A percentile compares a stretch with the other conserved stretches of the same genome.
Conservation (phyloP, 192 early-diverging fungal genomes). For the Coemansia asiatica region DNA sequence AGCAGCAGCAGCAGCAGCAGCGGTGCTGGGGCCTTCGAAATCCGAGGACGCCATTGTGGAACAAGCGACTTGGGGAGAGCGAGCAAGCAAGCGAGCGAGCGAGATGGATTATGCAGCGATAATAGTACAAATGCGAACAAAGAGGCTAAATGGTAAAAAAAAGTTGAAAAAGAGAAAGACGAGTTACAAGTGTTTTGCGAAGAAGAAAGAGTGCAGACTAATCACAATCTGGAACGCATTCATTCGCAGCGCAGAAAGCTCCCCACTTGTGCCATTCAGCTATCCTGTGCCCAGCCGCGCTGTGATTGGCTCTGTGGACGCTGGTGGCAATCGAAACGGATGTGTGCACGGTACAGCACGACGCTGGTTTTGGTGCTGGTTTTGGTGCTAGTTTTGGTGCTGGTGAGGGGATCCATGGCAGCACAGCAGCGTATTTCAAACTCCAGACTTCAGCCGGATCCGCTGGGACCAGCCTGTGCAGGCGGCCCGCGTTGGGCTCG, state of each 20-base stretch:
- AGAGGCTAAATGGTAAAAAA: neutral
- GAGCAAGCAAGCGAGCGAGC: too few species aligned
- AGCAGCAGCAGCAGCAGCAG: neutral
- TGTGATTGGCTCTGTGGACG: neutral
- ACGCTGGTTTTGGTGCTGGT: too few species aligned
- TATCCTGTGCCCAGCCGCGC: neutral
- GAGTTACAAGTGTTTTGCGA: neutral
- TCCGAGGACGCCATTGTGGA: slow-evolving; percentile 14
- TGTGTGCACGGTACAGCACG: neutral
- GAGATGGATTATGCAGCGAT: neutral
- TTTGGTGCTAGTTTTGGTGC: too few species aligned
- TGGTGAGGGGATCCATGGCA: too few species aligned
- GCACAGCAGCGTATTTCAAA: too few species aligned
- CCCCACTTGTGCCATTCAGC: neutral
- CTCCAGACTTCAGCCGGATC: neutral
- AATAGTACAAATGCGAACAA: neutral
- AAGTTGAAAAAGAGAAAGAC: slow-evolving; percentile 2
- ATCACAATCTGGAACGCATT: slow-evolving; percentile 1
- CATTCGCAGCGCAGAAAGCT: neutral
- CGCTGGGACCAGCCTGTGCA: neutral
- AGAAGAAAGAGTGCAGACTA: neutral
- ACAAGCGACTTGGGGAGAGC: neutral
- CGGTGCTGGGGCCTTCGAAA: slow-evolving; percentile 8
- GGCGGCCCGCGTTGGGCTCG: neutral
- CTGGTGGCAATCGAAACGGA: neutral